Conservation (phyloP, 805 yeast genomes). For the Ogataea pilisensis region DNA sequence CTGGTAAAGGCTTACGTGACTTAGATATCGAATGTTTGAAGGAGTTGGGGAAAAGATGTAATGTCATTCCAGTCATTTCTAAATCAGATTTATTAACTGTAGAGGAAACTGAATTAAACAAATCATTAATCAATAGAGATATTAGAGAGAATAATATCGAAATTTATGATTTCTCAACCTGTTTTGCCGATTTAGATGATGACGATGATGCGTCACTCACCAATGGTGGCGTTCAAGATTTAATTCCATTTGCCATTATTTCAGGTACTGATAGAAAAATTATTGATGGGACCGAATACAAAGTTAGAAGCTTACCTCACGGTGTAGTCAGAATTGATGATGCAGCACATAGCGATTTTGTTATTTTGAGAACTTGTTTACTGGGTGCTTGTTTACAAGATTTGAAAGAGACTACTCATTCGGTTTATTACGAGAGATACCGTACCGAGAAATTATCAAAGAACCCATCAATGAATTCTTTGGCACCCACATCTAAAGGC, state of each 20-base stretch:
- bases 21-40: constrained; percentile 70
- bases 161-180: constrained; percentile 29
- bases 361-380: constrained; percentile 67
- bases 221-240: constrained; percentile 17
- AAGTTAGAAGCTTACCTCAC: constrained; percentile 83
- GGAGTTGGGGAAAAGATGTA: constrained; percentile 63
- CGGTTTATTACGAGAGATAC: constrained; percentile 69
- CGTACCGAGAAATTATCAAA: constrained; percentile 46
- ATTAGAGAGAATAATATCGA: constrained; percentile 19
- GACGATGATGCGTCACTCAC: constrained; percentile 16
- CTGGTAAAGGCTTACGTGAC: constrained; percentile 58
- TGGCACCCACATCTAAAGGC: constrained; percentile 12
- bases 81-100: constrained; percentile 71
- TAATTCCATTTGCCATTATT: constrained; percentile 84
- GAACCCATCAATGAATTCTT: constrained; percentile 8
- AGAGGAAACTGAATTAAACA: constrained; percentile 44
- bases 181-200: constrained; percentile 28
- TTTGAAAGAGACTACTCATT: constrained; percentile 70
- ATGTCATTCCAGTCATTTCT: constrained; percentile 77
- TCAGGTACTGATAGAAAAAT: constrained; percentile 74
- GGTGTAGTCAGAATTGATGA: constrained; percentile 82
- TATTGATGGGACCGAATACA: constrained; percentile 65
- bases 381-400: constrained; percentile 80
- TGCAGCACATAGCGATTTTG: constrained; percentile 75
- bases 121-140: constrained; percentile 43